phyloP scores from a whole-genome alignment of 177 flowering plant species.

The Vitis hybrid region DNA sequence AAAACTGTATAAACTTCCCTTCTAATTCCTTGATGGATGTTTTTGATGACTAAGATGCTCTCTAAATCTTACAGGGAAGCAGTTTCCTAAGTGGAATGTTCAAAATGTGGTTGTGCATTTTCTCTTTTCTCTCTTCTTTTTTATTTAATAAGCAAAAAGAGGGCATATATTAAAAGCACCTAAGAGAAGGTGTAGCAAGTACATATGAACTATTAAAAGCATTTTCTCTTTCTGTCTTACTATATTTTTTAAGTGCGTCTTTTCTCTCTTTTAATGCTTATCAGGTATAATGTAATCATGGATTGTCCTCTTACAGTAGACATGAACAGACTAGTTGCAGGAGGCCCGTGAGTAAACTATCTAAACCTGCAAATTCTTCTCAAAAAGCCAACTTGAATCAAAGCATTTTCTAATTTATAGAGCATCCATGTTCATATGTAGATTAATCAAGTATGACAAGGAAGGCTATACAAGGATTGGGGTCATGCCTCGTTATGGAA shows the following conservation, averaged over 20 bases:
- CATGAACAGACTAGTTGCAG: constrained; percentile 40
- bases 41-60: too few relatives aligned
- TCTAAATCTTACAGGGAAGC: too few relatives aligned
- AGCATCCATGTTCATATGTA: constrained; percentile 16
- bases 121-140: not conserved
- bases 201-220: too few relatives aligned
- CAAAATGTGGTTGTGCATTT: too few relatives aligned
- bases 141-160: too few relatives aligned
- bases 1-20: too few relatives aligned
- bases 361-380: not conserved
- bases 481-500: constrained; percentile 68
- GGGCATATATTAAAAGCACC: too few relatives aligned
- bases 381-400: too few relatives aligned
- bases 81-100: too few relatives aligned
- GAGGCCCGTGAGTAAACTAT: constrained; percentile 56
- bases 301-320: constrained; percentile 57
- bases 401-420: not conserved
- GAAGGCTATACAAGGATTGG: constrained; percentile 61
- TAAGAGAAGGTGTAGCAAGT: too few relatives aligned
- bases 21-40: too few relatives aligned
- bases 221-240: not conserved
- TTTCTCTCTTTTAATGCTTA: not conserved
- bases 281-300: constrained; percentile 64
- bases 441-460: constrained; percentile 47
- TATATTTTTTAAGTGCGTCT: not conserved